phyloP scores from a whole-genome alignment of 2,329 filamentous ascomycete genomes.

The Phaeophleospora eucalypticola region DNA sequence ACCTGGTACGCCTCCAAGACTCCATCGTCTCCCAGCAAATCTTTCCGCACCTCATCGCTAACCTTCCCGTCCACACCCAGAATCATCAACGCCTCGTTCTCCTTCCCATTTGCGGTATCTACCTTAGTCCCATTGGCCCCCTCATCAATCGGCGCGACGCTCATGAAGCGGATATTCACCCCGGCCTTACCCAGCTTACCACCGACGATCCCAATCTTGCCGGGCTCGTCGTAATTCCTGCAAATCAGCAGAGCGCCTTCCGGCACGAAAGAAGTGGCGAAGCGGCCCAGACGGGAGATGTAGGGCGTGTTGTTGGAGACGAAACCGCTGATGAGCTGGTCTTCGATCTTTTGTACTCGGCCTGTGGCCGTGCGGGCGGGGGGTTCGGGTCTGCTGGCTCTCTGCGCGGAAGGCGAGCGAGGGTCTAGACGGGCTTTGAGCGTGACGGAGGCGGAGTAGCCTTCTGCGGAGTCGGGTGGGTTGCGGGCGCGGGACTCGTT shows the following conservation, averaged over 20 bases:
- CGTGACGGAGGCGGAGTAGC: slow-evolving; percentile 68
- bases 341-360: slow-evolving; percentile 32
- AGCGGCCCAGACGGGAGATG: slow-evolving; percentile 70
- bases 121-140: slow-evolving; percentile 25
- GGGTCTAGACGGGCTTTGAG: slow-evolving; percentile 50
- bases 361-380: slow-evolving; percentile 6
- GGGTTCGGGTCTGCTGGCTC: slow-evolving; percentile 11
- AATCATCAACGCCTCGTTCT: slow-evolving; percentile 76
- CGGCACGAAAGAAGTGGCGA: slow-evolving; percentile 68
- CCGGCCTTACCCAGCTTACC: slow-evolving; percentile 63
- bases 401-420: slow-evolving; percentile 29
- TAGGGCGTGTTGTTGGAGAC: slow-evolving; percentile 60
- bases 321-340: slow-evolving; percentile 62
- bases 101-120: slow-evolving; percentile 34
- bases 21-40: slow-evolving; percentile 48
- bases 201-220: slow-evolving; percentile 78
- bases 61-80: slow-evolving; percentile 67
- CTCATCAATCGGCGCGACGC: slow-evolving; percentile 57
- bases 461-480: slow-evolving; percentile 50
- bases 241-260: slow-evolving; percentile 72
- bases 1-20: slow-evolving; percentile 53
- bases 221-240: slow-evolving; percentile 75
- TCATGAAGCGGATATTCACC: slow-evolving; percentile 80
- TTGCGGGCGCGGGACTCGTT: slow-evolving; percentile 67
- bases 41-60: slow-evolving; percentile 50